phyloP scores from a whole-genome alignment of 441 rosid species.

The Syzygium syzygioides region DNA sequence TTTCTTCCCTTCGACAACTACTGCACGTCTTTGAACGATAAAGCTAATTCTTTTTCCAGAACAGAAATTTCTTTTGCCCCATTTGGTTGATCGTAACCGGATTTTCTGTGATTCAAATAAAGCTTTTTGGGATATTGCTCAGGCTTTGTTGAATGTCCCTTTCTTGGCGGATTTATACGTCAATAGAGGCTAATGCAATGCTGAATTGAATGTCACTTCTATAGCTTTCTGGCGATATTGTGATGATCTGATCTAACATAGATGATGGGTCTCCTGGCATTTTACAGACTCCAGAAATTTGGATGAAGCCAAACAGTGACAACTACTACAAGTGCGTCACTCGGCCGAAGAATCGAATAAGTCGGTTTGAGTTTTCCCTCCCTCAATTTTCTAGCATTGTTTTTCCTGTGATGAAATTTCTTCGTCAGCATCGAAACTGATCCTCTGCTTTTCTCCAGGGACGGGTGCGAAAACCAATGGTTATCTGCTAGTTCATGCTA shows the following conservation, averaged over 20 bases:
- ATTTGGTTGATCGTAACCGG: neutral
- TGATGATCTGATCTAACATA: neutral
- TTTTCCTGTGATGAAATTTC: neutral
- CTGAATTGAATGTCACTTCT: neutral
- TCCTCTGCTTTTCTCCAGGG: constrained; percentile 24
- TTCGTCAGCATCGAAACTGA: neutral
- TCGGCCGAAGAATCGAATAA: constrained; percentile 42
- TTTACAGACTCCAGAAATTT: constrained; percentile 65
- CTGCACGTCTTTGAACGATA: neutral
- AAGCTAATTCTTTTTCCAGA: neutral
- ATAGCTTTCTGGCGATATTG: neutral
- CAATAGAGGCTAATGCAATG: neutral
- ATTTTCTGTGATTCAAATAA: neutral
- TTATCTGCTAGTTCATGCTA: constrained; percentile 80
- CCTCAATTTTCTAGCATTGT: neutral
- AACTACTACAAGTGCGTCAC: constrained; percentile 51
- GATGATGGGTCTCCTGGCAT: neutral
- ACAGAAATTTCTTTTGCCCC: neutral
- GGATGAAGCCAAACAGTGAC: constrained; percentile 86
- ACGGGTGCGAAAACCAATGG: constrained; percentile 51
- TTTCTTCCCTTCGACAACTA: neutral
- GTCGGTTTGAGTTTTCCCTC: constrained; percentile 26
- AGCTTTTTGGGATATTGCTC: neutral
- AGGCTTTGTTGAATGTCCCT: neutral
- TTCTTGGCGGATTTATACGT: neutral